Evolutionary conservation across 2,329 filamentous ascomycete genomes (phyloP).

Genomic region (Aspergillus chevalieri): DNA sequence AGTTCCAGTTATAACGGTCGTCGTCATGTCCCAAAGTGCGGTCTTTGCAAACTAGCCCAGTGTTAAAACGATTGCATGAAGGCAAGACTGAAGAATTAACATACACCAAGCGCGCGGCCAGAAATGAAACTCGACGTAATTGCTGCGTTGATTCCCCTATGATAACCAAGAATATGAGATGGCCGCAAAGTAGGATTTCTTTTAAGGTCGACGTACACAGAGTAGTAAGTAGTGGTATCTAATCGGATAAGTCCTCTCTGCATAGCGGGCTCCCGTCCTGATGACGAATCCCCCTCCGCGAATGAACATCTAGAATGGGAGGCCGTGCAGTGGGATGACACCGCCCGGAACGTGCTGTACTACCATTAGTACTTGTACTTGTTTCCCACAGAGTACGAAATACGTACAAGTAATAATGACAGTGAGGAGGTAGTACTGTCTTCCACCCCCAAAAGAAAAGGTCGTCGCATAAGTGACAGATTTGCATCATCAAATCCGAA

Average conservation of each 20-base stretch:
- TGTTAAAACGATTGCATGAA: no score
- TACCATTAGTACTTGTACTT: no score
- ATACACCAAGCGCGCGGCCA: not conserved
- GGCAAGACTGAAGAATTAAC: not conserved
- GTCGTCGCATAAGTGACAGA: no score
- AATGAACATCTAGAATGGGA: slow-evolving; percentile 20
- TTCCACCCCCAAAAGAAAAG: no score
- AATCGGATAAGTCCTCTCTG: not conserved
- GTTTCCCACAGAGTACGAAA: no score
- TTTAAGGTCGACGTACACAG: not conserved
- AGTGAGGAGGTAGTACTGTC: no score
- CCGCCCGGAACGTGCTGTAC: not conserved
- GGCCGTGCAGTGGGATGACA: slow-evolving; percentile 6
- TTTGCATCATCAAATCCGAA: not conserved
- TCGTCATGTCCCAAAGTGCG: slow-evolving; percentile 28
- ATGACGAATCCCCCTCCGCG: slow-evolving; percentile 27
- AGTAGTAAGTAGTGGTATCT: not conserved
- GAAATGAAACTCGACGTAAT: not conserved
- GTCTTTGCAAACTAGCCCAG: not conserved
- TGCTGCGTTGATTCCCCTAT: not conserved
- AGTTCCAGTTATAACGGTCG: slow-evolving; percentile 34
- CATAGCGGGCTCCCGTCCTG: slow-evolving; percentile 4
- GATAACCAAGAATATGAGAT: not conserved
- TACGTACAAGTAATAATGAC: no score
- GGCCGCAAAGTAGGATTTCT: not conserved